Evolutionary conservation across 2,329 filamentous ascomycete genomes (phyloP).

Genomic region (Niveomyces coronatus): DNA sequence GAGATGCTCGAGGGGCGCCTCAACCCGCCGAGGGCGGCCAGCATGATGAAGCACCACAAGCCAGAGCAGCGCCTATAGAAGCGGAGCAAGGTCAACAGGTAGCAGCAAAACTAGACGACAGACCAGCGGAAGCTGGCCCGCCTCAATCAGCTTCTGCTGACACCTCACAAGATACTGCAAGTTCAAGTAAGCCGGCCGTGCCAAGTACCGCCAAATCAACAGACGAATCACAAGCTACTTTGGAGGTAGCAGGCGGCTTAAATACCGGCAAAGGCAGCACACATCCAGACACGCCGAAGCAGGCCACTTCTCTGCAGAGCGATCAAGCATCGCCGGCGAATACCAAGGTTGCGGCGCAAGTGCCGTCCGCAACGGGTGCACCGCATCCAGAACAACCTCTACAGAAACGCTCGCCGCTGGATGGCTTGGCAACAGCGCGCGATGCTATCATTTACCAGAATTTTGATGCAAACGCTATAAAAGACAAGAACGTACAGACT

Average conservation of each 20-base stretch:
- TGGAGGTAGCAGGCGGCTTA: too few species aligned
- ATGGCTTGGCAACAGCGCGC: constrained; percentile 33
- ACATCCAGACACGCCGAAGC: not conserved
- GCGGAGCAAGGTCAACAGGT: too few species aligned
- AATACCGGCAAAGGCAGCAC: too few species aligned
- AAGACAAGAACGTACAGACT: constrained; percentile 46
- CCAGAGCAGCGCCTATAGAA: not conserved
- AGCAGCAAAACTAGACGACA: too few species aligned
- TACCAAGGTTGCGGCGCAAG: constrained; percentile 9
- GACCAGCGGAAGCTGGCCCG: not conserved
- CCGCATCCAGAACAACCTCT: constrained; percentile 13
- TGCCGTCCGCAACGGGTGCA: constrained; percentile 11
- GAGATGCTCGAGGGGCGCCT: too few species aligned
- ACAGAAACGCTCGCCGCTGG: constrained; percentile 16
- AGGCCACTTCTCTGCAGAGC: not conserved
- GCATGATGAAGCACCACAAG: too few species aligned
- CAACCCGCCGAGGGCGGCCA: too few species aligned
- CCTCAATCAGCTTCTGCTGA: not conserved
- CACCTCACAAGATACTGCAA: not conserved
- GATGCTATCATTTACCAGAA: constrained; percentile 51
- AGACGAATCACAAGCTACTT: too few species aligned
- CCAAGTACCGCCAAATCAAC: too few species aligned
- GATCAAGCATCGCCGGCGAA: not conserved
- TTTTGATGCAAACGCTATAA: constrained; percentile 45
- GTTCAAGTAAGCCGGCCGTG: not conserved